A percentile compares a stretch with the other conserved stretches of the same genome.
Conservation (phyloP, 176 grass and related monocot species). For the Triticum turgidum region DNA sequence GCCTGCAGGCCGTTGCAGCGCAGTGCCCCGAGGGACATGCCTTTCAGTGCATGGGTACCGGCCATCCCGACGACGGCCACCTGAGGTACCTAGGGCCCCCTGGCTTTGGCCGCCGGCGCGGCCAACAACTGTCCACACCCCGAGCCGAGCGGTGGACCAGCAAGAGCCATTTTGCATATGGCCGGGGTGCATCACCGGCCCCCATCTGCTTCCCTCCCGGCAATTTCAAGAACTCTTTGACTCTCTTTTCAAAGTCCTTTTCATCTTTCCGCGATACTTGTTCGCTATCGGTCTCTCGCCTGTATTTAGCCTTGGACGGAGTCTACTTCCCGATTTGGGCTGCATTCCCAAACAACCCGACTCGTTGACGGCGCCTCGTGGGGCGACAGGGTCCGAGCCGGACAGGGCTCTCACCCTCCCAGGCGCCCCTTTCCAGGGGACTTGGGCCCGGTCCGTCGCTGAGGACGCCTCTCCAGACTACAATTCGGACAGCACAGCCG, state of each 20-base stretch:
- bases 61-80: neutral
- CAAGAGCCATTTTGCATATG: neutral
- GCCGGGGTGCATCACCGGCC: neutral
- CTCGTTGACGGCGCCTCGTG: slow-evolving; percentile 52
- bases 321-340: slow-evolving; percentile 43
- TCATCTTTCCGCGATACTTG: slow-evolving; percentile 22
- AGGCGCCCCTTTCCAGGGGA: slow-evolving; percentile 47
- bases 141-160: neutral
- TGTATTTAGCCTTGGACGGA: slow-evolving; percentile 56
- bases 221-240: slow-evolving; percentile 4
- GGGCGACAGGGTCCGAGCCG: slow-evolving; percentile 47
- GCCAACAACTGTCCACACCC: neutral
- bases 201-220: neutral
- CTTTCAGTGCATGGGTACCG: neutral
- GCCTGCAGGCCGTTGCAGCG: slow-evolving; percentile 32
- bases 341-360: slow-evolving; percentile 60
- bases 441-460: slow-evolving; percentile 38
- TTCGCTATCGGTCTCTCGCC: slow-evolving; percentile 55
- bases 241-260: slow-evolving; percentile 8
- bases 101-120: neutral
- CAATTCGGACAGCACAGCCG: neutral
- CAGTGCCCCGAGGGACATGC: neutral
- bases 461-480: slow-evolving; percentile 54
- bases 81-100: neutral
- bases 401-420: slow-evolving; percentile 59